phyloP scores from a whole-genome alignment of 225 moss, liverwort and hornwort genomes.

The Lunularia cruciata region DNA sequence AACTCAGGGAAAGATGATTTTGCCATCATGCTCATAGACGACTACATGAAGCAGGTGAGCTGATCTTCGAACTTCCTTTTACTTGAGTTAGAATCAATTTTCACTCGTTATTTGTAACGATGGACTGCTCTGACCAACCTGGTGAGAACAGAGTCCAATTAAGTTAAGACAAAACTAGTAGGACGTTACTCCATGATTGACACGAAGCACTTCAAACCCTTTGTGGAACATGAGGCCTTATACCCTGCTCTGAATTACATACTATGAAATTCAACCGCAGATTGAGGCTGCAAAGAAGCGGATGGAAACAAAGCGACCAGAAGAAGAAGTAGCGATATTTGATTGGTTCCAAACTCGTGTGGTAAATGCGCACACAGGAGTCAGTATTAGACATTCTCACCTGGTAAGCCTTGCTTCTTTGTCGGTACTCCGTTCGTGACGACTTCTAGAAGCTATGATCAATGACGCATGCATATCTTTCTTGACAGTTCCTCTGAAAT shows the following conservation, averaged over 20 bases:
- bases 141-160: too few relatives aligned
- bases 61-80: background rate
- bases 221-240: background rate
- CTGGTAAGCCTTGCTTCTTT: slow-evolving; percentile 40
- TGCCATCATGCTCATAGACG: slow-evolving; percentile 79
- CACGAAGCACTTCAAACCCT: background rate
- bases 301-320: slow-evolving; percentile 52
- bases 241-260: background rate
- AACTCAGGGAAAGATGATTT: slow-evolving; percentile 88
- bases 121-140: too few relatives aligned
- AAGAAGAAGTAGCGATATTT: slow-evolving; percentile 65
- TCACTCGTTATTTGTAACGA: too few relatives aligned
- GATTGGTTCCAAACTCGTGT: slow-evolving; percentile 81
- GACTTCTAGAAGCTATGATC: too few relatives aligned
- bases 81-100: background rate
- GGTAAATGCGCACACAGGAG: slow-evolving; percentile 63
- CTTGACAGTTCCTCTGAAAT: too few relatives aligned
- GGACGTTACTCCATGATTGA: background rate
- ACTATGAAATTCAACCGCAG: slow-evolving; percentile 33
- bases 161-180: too few relatives aligned
- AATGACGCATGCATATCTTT: too few relatives aligned
- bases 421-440: too few relatives aligned
- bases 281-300: slow-evolving; percentile 62
- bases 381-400: slow-evolving; percentile 64
- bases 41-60: slow-evolving; percentile 60